Evolutionary conservation across 768 basidiomycete genomes (phyloP).

Genomic region (Serpula lacrymans): DNA sequence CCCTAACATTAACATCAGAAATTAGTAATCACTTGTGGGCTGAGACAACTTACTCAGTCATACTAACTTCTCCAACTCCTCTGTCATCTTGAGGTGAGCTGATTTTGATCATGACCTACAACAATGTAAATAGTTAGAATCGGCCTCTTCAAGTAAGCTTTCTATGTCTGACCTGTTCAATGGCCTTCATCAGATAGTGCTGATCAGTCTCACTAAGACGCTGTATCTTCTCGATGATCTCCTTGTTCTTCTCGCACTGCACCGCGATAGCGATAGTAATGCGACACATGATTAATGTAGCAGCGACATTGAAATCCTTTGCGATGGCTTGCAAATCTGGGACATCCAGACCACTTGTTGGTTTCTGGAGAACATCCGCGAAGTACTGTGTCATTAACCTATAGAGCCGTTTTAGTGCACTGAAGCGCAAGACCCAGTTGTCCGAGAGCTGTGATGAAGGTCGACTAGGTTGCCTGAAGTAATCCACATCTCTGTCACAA

Average conservation of each 20-base stretch:
- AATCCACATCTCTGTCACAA: conserved; percentile 62
- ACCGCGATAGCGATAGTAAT: conserved; percentile 84
- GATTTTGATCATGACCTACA: conserved; percentile 76
- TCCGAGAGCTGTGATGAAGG: conserved; percentile 64
- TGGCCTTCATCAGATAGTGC: conserved; percentile 88
- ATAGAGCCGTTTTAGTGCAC: conserved; percentile 78
- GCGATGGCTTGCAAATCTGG: conserved; percentile 87
- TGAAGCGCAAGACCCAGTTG: conserved; percentile 89
- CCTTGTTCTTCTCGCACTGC: conserved; percentile 85
- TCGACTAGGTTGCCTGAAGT: conserved; percentile 66
- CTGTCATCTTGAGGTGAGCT: conserved; percentile 44
- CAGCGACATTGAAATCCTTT: conserved; percentile 63
- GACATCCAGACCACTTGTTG: conserved; percentile 73
- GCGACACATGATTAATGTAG: conserved; percentile 73
- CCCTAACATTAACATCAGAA: conserved; percentile 41
- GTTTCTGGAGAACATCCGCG: conserved; percentile 77
- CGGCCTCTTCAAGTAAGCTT: neutral
- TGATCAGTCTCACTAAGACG: conserved; percentile 78
- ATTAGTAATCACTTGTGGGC: conserved; percentile 5
- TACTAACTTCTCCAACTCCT: conserved; percentile 53
- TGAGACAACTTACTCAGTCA: conserved; percentile 68
- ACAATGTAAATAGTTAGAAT: conserved; percentile 4
- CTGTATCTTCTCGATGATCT: conserved; percentile 88
- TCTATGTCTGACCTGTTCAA: conserved; percentile 71
- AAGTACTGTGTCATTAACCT: conserved; percentile 88